A percentile compares a stretch with the other conserved stretches of the same genome.
These are phyloP conservation scores for Podila minutissima DNA, from an alignment of 192 early-diverging fungal genomes.

Conservation along the genomic window DNA sequence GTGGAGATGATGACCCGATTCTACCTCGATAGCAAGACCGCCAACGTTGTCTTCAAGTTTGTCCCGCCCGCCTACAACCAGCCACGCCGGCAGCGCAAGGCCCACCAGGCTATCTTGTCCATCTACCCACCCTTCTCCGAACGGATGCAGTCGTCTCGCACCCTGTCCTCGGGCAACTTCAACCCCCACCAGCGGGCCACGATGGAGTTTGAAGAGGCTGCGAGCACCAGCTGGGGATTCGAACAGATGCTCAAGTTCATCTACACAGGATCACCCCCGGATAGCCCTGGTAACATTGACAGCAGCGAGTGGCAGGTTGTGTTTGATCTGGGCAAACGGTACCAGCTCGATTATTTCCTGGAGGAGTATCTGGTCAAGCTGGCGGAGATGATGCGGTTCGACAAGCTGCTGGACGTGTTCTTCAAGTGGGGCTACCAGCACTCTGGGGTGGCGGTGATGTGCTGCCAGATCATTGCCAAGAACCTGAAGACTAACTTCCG, in stretches of 20 bases:
- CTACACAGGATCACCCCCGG: slow-evolving; percentile 24
- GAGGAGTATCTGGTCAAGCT: slow-evolving; percentile 20
- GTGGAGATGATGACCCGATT: slow-evolving; percentile 46
- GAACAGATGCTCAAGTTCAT: slow-evolving; percentile 33
- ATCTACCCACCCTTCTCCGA: slow-evolving; percentile 37
- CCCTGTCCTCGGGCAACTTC: not conserved
- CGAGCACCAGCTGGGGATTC: slow-evolving; percentile 1
- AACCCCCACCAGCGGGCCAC: slow-evolving; percentile 21
- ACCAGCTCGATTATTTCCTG: slow-evolving; percentile 15
- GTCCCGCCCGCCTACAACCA: slow-evolving; percentile 7
- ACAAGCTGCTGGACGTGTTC: slow-evolving; percentile 33
- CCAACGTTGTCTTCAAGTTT: slow-evolving; percentile 30
- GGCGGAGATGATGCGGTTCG: slow-evolving; percentile 15
- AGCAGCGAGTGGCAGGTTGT: slow-evolving; percentile 17
- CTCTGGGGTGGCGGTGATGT: slow-evolving; percentile 5
- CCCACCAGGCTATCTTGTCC: slow-evolving; percentile 38
- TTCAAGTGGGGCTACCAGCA: slow-evolving; percentile 30
- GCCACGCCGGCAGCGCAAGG: slow-evolving; percentile 7
- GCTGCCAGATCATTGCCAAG: slow-evolving; percentile 19
- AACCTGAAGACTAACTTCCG: slow-evolving; percentile 5
- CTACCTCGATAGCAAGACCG: slow-evolving; percentile 6
- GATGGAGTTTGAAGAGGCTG: slow-evolving; percentile 4
- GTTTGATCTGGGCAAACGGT: slow-evolving; percentile 18
- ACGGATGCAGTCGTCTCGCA: slow-evolving; percentile 4
- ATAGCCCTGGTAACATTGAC: slow-evolving; percentile 1